Evolutionary conservation across 2,329 filamentous ascomycete species (phyloP).

Genomic region (Colletotrichum chlorophyti): DNA sequence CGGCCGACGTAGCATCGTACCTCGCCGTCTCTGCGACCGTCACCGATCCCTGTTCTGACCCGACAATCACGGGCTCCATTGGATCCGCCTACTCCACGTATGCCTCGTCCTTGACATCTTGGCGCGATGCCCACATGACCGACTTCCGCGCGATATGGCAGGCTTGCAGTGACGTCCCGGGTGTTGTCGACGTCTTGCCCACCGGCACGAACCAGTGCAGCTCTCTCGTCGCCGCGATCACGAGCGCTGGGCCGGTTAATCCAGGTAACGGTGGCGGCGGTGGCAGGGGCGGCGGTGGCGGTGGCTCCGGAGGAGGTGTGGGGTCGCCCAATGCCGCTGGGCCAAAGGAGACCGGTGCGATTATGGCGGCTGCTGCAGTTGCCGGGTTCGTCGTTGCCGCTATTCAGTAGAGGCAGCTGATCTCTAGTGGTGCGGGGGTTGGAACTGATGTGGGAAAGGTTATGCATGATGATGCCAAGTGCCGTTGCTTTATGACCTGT

Average conservation of each 20-base stretch:
- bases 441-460: not conserved
- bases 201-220: slow-evolving; percentile 16
- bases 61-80: slow-evolving; percentile 35
- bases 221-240: slow-evolving; percentile 22
- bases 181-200: slow-evolving; percentile 14
- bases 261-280: not conserved
- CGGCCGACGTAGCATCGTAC: slow-evolving; percentile 29
- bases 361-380: slow-evolving; percentile 11
- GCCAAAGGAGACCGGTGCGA: slow-evolving; percentile 13
- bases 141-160: slow-evolving; percentile 31
- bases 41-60: slow-evolving; percentile 34
- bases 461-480: not conserved
- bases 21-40: slow-evolving; percentile 31
- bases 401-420: not conserved
- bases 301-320: not conserved
- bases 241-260: slow-evolving; percentile 16
- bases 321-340: not conserved
- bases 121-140: slow-evolving; percentile 30
- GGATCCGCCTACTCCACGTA: slow-evolving; percentile 36
- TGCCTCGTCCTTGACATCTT: slow-evolving; percentile 31
- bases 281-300: not conserved
- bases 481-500: not conserved
- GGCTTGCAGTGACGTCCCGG: slow-evolving; percentile 39
- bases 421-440: too few relatives aligned
- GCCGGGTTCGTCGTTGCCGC: slow-evolving; percentile 23